Base-by-base conservation (phyloP, 1,284 basidiomycete genomes). In the Cystobasidiaceae sp. region DNA sequence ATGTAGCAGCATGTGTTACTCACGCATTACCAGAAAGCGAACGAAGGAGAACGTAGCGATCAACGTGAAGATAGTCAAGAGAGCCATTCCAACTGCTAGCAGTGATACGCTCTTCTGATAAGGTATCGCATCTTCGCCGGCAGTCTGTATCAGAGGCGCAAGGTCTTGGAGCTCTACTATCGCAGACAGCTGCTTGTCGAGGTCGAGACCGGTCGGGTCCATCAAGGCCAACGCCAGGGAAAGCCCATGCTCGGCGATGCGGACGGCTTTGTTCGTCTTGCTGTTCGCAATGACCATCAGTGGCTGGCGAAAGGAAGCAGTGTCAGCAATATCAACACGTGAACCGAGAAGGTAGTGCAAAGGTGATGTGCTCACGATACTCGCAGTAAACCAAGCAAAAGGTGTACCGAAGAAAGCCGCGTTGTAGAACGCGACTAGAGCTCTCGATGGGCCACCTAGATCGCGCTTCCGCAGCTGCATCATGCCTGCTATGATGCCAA, bases 401-500 rank as follows among this genome's bases (percentile, higher is more conserved):
- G 37, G 50, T 3, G 21, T 37, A 7, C 5, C 28, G 32, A 52
- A 34, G 50, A 37, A 52, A 2, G 50, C 50, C 9, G 25, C 11
- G 21, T 52, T 52, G 32, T 52, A 52, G 11, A 28, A 19, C 7
- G 23, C 3, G 28, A 52, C 21, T 2, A 34, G 32, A 1, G n/a
- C 7, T 11, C 15, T 19, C 15, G 50, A 52, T 3, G 50, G 50
- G 21, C 33, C 33, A 3, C 50, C 50, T 11, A 23, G 25, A 37
- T 52, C 50, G 30, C 50, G 28, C 13, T 19, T 37, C 21, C 30
- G 33, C n/a, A 52, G 23, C 30, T 52, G 50, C 50, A 52, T 52
- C 50, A 52, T 52, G 7, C 32, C 50, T 34, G 50, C 50, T 11
- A 52, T 52, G 21, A 34, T 52, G 4, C 50, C 50, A 34, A 52